Evolutionary conservation across 768 basidiomycete genomes (phyloP), one percentile per base, ranked within the genome.

Genomic region (Plicaturopsis crispa): DNA sequence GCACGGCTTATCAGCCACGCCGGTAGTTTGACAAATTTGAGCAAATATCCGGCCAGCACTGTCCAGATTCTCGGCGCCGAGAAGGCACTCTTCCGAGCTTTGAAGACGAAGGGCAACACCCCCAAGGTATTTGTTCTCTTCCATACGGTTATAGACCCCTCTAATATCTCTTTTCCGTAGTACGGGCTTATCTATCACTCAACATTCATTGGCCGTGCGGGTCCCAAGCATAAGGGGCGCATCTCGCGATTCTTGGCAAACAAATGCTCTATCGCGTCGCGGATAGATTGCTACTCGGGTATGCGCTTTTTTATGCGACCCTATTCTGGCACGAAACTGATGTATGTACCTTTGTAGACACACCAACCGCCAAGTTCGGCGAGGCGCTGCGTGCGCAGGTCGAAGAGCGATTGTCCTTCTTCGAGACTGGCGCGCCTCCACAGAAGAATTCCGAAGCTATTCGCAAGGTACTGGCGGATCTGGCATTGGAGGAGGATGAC

Each of bases 161-260:
- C 26, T 18, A 18, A 28, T 14, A 17, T 34, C 37, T 28, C 23
- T 26, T 39, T 14, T 33, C 42, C 2, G 4, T 56, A 97, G 88
- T 98, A 97, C 53, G 94, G 94, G 53, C 75, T 98, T n/a, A 73
- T 98, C 48, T 98, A 93, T 61, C 92, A 98, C 64, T 93, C 92
- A 14, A 73, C 91, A 2, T 97, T 96, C 68, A 97, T 98, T 57
- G 92, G 91, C 8, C 86, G 92, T 31, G 94, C 94, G 4, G 88
- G 82, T 13, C 73, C 90, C 31, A 94, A 92, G 62, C 79, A 87
- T 72, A 98, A 97, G 70, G 94, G 94, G 7, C 84, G 94, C 39
- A 97, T 97, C 55, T 96, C 93, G 3, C 83, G 94, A n/a, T 98
- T 97, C 76, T 71, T 98, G 6, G 94, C 94, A 26, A 98, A 98